These are phyloP conservation scores for Fomitopsis palustris DNA, from an alignment of 1,284 basidiomycete genomes.

Conservation along the genomic window DNA sequence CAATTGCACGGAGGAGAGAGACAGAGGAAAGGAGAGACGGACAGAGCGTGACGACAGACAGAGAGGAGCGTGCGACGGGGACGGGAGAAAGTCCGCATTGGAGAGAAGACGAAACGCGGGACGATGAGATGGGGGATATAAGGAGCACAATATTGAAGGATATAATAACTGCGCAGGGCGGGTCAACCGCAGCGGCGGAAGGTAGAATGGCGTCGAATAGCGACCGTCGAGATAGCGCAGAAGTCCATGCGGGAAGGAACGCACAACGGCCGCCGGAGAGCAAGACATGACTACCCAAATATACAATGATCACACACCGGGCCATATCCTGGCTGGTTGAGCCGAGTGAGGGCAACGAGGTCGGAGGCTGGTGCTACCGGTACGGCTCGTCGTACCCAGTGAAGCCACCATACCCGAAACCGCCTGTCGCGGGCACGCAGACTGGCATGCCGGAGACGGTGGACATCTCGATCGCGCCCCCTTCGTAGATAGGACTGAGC, in stretches of 20 bases:
- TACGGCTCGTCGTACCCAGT: background rate
- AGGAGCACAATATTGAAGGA: background rate
- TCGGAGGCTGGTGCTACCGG: background rate
- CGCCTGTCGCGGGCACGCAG: constrained; percentile 19
- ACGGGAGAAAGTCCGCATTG: background rate
- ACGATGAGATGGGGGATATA: background rate
- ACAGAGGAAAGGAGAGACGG: background rate
- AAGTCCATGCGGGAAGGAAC: background rate
- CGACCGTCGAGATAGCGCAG: background rate
- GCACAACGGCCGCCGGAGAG: background rate
- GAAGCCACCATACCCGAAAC: background rate
- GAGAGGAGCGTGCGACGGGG: background rate
- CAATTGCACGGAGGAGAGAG: background rate
- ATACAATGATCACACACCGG: background rate
- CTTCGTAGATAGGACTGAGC: constrained; percentile 14
- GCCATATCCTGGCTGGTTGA: background rate
- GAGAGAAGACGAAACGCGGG: background rate
- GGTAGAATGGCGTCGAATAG: background rate
- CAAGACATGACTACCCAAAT: background rate
- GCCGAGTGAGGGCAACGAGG: background rate
- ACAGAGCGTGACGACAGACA: background rate
- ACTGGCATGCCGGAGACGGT: constrained; percentile 11
- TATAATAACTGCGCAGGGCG: background rate
- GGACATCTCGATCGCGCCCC: constrained; percentile 19
- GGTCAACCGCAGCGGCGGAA: background rate